A percentile compares a stretch with the other conserved stretches of the same genome.
phyloP scores from a whole-genome alignment of 139 green algal genomes.

The Chlorella sp. region DNA sequence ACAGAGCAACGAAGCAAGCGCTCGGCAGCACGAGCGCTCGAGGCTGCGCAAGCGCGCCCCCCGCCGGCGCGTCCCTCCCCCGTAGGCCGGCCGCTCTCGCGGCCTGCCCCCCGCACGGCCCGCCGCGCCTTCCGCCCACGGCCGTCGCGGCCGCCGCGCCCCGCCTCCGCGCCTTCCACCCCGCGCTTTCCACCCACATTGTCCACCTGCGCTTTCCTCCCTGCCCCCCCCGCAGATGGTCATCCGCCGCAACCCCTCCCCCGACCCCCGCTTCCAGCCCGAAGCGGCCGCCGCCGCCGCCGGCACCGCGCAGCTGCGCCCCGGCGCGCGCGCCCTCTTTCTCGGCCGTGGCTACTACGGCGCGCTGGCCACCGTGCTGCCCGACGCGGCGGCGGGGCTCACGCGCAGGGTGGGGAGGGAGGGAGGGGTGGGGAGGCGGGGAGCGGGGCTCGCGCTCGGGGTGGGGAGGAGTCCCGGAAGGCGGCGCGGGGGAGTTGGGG shows the following conservation, averaged over 20 bases:
- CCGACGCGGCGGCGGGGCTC: conserved; percentile 43
- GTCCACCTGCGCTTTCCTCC: too few relatives aligned
- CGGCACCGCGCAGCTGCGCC: conserved; percentile 22
- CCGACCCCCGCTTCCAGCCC: conserved; percentile 49
- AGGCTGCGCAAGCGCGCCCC: too few relatives aligned
- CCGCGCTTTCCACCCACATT: too few relatives aligned
- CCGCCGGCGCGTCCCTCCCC: too few relatives aligned
- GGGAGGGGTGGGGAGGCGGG: conserved; percentile 2
- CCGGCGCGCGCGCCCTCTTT: conserved; percentile 61
- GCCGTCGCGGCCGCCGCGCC: too few relatives aligned
- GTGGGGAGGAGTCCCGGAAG: background rate
- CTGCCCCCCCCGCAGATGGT: conserved; percentile 31
- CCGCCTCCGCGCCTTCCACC: too few relatives aligned
- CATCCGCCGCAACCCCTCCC: conserved; percentile 54
- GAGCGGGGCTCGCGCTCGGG: conserved; percentile 1
- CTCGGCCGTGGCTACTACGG: conserved; percentile 80
- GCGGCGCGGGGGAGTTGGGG: too few relatives aligned
- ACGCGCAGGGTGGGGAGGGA: conserved; percentile 32
- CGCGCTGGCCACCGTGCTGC: conserved; percentile 71
- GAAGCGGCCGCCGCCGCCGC: conserved; percentile 31
- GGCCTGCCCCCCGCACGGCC: too few relatives aligned
- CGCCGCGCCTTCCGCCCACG: too few relatives aligned
- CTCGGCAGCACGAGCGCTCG: too few relatives aligned
- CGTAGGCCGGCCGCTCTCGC: too few relatives aligned
- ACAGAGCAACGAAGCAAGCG: too few relatives aligned